phyloP scores from a whole-genome alignment of 345 rosid species.

The Gossypium ekmanianum region DNA sequence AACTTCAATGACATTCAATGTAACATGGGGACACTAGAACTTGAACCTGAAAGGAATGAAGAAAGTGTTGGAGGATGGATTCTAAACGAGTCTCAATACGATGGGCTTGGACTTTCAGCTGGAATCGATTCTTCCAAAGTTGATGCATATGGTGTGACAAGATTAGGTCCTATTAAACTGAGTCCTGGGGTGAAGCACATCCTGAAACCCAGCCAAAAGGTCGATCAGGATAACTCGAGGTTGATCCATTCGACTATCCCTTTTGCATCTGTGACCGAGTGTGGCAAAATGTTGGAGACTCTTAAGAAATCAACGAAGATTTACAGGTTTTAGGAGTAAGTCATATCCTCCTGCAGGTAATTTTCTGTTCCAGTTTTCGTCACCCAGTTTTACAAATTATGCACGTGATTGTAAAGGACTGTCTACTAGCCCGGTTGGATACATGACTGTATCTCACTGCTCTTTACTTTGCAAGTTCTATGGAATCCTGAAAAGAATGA shows the following conservation, averaged over 20 bases:
- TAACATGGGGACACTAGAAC: conserved; percentile 10
- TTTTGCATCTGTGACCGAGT: conserved; percentile 21
- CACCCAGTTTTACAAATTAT: background rate
- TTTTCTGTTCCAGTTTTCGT: background rate
- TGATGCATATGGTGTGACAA: conserved; percentile 16
- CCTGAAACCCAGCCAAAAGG: conserved; percentile 28
- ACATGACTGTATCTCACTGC: background rate
- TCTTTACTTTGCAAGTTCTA: background rate
- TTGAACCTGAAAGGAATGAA: conserved; percentile 19
- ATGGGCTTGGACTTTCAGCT: conserved; percentile 19
- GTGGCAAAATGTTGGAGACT: conserved; percentile 22
- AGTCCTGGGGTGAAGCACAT: conserved; percentile 46
- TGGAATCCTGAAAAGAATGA: background rate
- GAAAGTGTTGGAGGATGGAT: conserved; percentile 11
- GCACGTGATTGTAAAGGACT: background rate
- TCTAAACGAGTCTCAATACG: conserved; percentile 17
- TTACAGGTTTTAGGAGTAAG: conserved; percentile 31
- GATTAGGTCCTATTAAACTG: conserved; percentile 38
- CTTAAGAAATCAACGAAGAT: conserved; percentile 32
- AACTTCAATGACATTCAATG: conserved; percentile 8
- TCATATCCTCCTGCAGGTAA: background rate
- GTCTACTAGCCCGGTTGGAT: background rate
- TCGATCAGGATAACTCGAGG: conserved; percentile 28
- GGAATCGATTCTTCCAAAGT: conserved; percentile 19
- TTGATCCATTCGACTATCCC: conserved; percentile 35